Evolutionary conservation across 1,284 basidiomycete genomes (phyloP).

Genomic region (Megacollybia platyphylla): DNA sequence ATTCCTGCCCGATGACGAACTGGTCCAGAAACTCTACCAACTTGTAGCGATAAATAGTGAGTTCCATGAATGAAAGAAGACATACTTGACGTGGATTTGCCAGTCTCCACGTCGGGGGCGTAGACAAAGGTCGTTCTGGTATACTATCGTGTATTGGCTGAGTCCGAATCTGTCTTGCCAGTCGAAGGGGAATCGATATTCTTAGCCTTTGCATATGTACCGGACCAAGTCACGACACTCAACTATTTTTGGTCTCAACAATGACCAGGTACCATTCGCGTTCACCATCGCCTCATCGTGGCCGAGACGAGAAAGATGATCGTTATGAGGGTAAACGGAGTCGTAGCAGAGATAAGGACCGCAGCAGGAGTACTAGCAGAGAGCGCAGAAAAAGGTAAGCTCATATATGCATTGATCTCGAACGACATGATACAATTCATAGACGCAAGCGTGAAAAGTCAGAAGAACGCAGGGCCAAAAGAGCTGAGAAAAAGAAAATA

Average conservation of each 20-base stretch:
- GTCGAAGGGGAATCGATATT: slow-evolving; percentile 4
- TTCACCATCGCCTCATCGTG: slow-evolving; percentile 34
- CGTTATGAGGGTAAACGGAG: slow-evolving; percentile 19
- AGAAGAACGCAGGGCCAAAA: slow-evolving; percentile 64
- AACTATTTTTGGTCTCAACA: no score
- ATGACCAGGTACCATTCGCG: slow-evolving; percentile 17
- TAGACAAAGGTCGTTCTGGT: no score
- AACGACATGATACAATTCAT: slow-evolving; percentile 9
- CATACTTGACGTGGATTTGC: slow-evolving; percentile 63
- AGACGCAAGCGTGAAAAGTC: slow-evolving; percentile 75
- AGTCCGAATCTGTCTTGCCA: slow-evolving; percentile 19
- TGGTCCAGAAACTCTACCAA: slow-evolving; percentile 81
- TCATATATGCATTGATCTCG: slow-evolving; percentile 1
- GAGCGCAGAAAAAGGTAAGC: slow-evolving; percentile 52
- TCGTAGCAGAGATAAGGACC: slow-evolving; percentile 25
- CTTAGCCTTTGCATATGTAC: neutral
- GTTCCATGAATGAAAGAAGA: neutral
- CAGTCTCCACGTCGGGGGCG: slow-evolving; percentile 25
- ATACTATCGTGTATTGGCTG: slow-evolving; percentile 14
- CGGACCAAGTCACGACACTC: no score
- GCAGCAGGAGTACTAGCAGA: slow-evolving; percentile 20
- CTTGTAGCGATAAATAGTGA: slow-evolving; percentile 19
- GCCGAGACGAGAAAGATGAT: slow-evolving; percentile 23
- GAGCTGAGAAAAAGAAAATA: slow-evolving; percentile 70
- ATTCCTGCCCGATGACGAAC: slow-evolving; percentile 87